Percentiles rank a stretch among this genome's conserved stretches.
Conservation (phyloP, 352 stramenopile species). For the Pythium aristosporum region DNA sequence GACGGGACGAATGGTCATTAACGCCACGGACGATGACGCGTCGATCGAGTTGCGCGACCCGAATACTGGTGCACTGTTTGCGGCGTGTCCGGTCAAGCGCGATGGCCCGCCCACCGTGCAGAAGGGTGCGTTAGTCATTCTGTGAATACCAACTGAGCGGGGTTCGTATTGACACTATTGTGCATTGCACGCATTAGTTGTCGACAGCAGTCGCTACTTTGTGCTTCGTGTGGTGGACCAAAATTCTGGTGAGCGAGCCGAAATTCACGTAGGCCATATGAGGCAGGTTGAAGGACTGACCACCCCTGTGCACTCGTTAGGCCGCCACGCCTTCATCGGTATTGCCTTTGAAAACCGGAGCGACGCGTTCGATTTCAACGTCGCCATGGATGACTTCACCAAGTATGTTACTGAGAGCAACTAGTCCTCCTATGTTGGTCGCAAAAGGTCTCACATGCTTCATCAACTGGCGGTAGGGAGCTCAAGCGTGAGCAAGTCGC, state of each 20-base stretch:
- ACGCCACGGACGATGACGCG: slow-evolving; percentile 50
- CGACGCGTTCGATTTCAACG: slow-evolving; percentile 95
- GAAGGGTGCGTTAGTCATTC: slow-evolving; percentile 44
- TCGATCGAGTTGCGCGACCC: slow-evolving; percentile 65
- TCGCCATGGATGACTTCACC: slow-evolving; percentile 87
- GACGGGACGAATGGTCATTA: slow-evolving; percentile 65
- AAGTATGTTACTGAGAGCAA: slow-evolving; percentile 38
- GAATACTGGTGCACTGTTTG: slow-evolving; percentile 54
- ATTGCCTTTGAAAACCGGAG: slow-evolving; percentile 94
- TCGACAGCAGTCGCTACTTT: slow-evolving; percentile 94
- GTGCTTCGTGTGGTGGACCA: slow-evolving; percentile 90
- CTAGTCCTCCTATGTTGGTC: background rate
- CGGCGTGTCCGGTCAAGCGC: slow-evolving; percentile 58
- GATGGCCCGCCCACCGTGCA: slow-evolving; percentile 56
- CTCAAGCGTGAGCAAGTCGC: slow-evolving; percentile 55
- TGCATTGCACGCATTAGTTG: slow-evolving; percentile 33
- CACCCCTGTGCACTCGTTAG: slow-evolving; percentile 21
- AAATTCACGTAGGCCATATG: background rate
- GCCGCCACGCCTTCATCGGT: slow-evolving; percentile 91
- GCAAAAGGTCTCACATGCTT: background rate
- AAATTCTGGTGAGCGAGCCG: slow-evolving; percentile 42
- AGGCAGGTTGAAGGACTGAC: background rate
- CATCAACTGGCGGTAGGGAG: slow-evolving; percentile 33
- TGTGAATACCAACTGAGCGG: background rate
- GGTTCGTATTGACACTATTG: slow-evolving; percentile 1